phyloP scores from a whole-genome alignment of 768 basidiomycete genomes.

The Leccinellum rugosiceps region DNA sequence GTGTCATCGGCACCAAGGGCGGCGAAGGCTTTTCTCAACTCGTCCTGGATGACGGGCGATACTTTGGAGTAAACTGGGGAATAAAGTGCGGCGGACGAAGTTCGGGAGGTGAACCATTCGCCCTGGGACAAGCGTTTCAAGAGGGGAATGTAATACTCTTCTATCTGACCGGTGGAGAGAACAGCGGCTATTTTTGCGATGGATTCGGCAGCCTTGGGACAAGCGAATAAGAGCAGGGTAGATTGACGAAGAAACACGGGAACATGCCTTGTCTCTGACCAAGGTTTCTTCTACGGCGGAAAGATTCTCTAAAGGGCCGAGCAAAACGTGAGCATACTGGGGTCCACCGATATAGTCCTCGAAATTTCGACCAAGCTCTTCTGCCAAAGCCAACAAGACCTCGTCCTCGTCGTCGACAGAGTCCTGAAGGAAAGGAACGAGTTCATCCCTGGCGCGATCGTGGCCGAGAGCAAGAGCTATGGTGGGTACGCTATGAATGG shows the following conservation, averaged over 20 bases:
- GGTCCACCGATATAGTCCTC: constrained; percentile 93
- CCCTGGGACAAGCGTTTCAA: constrained; percentile 85
- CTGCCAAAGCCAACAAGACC: constrained; percentile 90
- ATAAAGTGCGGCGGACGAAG: constrained; percentile 92
- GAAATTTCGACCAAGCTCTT: constrained; percentile 89
- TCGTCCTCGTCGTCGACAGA: constrained; percentile 99
- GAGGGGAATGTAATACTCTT: constrained; percentile 89
- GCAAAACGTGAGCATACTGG: constrained; percentile 79
- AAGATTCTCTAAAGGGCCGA: constrained; percentile 92
- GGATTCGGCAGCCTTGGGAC: constrained; percentile 83
- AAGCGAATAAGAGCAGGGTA: constrained; percentile 4
- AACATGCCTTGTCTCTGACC: constrained; percentile 89
- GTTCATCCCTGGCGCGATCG: constrained; percentile 91
- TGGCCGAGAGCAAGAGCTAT: constrained; percentile 96
- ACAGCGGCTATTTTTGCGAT: constrained; percentile 85
- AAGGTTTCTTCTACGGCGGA: constrained; percentile 97
- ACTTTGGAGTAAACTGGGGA: constrained; percentile 86
- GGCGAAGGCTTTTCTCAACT: constrained; percentile 81
- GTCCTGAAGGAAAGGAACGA: constrained; percentile 96
- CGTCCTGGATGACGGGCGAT: constrained; percentile 71
- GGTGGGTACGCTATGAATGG: constrained; percentile 95
- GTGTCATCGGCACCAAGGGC: constrained; percentile 90
- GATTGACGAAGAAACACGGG: not conserved
- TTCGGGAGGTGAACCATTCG: constrained; percentile 99
- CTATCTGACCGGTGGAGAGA: constrained; percentile 75